Base-by-base conservation (phyloP, 2,329 filamentous ascomycete species). In the Aspergillus fructus region DNA sequence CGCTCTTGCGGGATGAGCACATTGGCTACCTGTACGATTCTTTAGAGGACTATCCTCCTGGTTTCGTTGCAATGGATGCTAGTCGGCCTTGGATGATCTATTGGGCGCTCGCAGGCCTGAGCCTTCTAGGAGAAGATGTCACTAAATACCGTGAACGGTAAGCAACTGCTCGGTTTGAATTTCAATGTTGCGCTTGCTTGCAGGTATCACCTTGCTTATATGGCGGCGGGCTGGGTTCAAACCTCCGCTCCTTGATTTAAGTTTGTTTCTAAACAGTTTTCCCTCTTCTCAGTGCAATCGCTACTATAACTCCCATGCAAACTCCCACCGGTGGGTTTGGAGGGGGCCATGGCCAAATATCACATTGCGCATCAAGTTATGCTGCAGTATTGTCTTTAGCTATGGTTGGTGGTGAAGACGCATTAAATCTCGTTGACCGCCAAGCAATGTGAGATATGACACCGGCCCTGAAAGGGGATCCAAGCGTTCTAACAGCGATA, bases 61-160 rank as follows among this genome's bases (percentile, higher is more conserved):
- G 78, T 3, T 96, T 89, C 74, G 86, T 88, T 52, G 82, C 82
- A 49, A 85, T 92, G 64, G 94, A 99, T 79, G 89, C 94, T 33
- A 93, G 90, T 70, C 82, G 93, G 55, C 93, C 94, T 9, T 99
- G 94, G 94, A 84, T 96, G 68, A 82, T 96, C 62, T 97, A 97
- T 78, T 99, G 94, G 94, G 89, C 85, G 53, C 79, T 97, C 53
- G 85, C 88, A 34, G 91, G 85, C 2, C 79, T 99, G 62, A 80
- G 83, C 24, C 80, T 93, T 34, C 78, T 99, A 49, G 92, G 91
- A 48, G 85, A 92, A 69, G 90, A 96, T 71, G 74, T 85, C 40
- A 79, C 76, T 7, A 68, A 72, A 55, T 93, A 91, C 73, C 84
- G 88, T 55, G 78, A 89, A 62, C 81, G 83, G 76, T 85, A 78